A percentile compares a stretch with the other conserved stretches of the same genome.
These are phyloP conservation scores for Exophiala bonariae DNA, from an alignment of 2,329 filamentous ascomycete species.

Conservation along the genomic window DNA sequence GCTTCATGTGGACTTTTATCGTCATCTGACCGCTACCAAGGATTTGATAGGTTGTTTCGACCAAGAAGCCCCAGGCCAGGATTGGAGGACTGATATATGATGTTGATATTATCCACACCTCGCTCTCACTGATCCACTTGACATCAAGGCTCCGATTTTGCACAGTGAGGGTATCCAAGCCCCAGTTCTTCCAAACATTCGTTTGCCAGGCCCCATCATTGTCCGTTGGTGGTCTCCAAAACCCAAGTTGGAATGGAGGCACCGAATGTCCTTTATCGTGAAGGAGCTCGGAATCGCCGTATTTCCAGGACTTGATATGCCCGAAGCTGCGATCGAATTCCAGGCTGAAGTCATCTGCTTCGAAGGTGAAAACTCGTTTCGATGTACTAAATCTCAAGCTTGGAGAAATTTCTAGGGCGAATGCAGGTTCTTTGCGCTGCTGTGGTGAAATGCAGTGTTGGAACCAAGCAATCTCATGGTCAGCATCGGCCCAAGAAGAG, in stretches of 20 bases:
- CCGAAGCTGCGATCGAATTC: neutral
- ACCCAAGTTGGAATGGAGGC: neutral
- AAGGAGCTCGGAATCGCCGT: neutral
- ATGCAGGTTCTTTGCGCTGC: neutral
- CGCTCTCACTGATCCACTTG: neutral
- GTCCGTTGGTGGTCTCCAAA: neutral
- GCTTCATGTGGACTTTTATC: neutral
- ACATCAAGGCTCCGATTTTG: neutral
- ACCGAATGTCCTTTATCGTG: neutral
- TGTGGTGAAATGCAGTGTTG: neutral
- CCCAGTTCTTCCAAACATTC: neutral
- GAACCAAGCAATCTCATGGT: conserved; percentile 32
- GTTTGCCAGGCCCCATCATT: neutral
- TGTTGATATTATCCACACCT: neutral
- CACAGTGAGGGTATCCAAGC: neutral
- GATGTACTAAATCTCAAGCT: neutral
- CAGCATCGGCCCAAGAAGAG: conserved; percentile 20
- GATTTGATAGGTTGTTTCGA: conserved; percentile 1
- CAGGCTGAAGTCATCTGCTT: conserved; percentile 57
- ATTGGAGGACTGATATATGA: neutral
- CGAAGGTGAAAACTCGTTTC: conserved; percentile 21
- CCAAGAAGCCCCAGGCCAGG: neutral
- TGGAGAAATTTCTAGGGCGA: too few species aligned
- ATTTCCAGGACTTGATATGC: neutral
- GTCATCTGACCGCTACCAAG: neutral